Base-by-base conservation (phyloP, 2,329 filamentous ascomycete genomes). In the Aspergillus arachidicola region DNA sequence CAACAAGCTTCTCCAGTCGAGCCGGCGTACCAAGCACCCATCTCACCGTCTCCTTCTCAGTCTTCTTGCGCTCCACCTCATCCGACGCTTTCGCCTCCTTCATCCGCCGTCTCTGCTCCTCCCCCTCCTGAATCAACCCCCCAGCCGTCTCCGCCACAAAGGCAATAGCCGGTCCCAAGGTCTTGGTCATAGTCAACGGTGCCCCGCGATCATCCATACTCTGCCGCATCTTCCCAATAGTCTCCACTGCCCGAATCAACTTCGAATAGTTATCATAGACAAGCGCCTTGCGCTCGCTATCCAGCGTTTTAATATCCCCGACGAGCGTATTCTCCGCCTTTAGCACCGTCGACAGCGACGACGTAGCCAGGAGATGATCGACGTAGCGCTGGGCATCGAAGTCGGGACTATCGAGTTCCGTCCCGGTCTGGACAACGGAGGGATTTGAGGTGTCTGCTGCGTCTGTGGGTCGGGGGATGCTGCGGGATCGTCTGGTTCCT, bases 251-350 rank as follows among this genome's bases (percentile, higher is more conserved):
- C n/a, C 90, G 87, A 69, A 99, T 97, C 69, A 99, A 81, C 80
- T 98, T 98, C 70, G 91, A 95, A 78, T 98, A 99, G 76, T 99
- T 99, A 77, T 99, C 94, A 77, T 99, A 99, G 5, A 99, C 95
- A 65, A 99, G 81, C 1, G 94, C 94, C 80, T 99, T 99, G 78
- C 95, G 91, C 84, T 99, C 95, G 28, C 94, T 94, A 73, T 98
- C 95, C 21, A 99, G 84, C 2, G 92, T 94, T 43, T 93, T 83
- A 55, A 97, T 94, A 80, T 98, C 94, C 68, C 77, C 78, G 7
- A 82, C 78, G n/a, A 82, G 73, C 9, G 78, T 79, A 45, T 80
- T 79, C 66, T 82, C 80, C 1, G 79, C 79, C 53, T 79, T 80
- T 10, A 82, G 68, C 26, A 82, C 78, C 2, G 80, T 80, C 3